These are phyloP conservation scores for Erythrophleum fordii DNA, from an alignment of 306 rosid genomes.

Conservation along the genomic window DNA sequence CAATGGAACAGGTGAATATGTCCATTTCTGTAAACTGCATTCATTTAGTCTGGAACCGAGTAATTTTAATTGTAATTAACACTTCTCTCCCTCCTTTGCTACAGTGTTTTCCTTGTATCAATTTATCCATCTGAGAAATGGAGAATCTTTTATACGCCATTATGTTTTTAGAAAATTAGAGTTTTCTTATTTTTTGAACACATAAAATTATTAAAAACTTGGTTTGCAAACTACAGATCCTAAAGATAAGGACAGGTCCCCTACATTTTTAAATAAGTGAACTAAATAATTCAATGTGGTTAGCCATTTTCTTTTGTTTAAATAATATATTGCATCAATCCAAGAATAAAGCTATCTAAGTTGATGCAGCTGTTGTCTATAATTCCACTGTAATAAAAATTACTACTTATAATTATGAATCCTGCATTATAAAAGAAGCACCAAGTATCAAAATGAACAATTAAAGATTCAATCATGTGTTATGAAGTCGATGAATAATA, in stretches of 20 bases:
- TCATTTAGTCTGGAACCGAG: neutral
- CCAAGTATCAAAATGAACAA: neutral
- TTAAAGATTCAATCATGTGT: neutral
- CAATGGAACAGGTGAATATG: slow-evolving; percentile 73
- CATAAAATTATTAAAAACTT: neutral
- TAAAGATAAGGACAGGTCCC: slow-evolving; percentile 4
- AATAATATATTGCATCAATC: slow-evolving; percentile 9
- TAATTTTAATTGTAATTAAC: neutral
- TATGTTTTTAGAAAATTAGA: neutral
- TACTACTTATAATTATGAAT: neutral
- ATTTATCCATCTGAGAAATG: neutral
- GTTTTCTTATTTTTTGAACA: neutral
- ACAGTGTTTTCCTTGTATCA: slow-evolving; percentile 17
- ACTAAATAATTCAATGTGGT: neutral
- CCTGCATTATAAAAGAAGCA: neutral
- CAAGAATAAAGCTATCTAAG: slow-evolving; percentile 1
- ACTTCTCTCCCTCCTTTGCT: neutral
- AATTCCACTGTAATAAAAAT: slow-evolving; percentile 13
- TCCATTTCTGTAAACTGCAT: slow-evolving; percentile 17
- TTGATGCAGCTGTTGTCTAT: neutral
- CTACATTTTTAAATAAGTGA: neutral
- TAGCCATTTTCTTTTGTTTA: slow-evolving; percentile 6
- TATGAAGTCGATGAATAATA: neutral
- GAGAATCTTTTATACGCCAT: neutral
- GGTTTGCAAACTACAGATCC: neutral